These are phyloP conservation scores for Stevia rebaudiana DNA, from an alignment of 140 eudicot species.

Conservation along the genomic window DNA sequence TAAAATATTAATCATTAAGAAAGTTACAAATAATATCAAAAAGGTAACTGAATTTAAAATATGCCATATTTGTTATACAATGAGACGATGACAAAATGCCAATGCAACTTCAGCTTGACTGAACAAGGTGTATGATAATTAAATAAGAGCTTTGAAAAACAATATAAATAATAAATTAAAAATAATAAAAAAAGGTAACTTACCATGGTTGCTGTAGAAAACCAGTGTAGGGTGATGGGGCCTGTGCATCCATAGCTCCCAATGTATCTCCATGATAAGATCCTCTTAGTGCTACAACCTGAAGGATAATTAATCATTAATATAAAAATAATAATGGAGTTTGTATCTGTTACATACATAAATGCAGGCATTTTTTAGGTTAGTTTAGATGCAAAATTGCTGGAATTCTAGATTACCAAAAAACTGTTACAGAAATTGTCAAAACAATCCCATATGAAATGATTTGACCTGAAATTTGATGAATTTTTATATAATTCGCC, in stretches of 20 bases:
- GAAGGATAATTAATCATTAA: not conserved
- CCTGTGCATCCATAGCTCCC: slow-evolving; percentile 99
- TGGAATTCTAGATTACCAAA: not conserved
- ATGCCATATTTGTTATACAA: not conserved
- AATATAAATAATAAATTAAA: not conserved
- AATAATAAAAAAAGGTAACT: not conserved
- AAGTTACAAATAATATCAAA: not conserved
- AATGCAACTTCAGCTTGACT: not conserved
- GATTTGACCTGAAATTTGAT: not conserved
- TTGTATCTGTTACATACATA: not conserved
- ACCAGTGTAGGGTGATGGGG: slow-evolving; percentile 88
- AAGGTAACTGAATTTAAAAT: not conserved
- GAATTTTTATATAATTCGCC: not conserved
- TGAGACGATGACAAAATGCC: not conserved
- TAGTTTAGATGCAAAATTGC: not conserved
- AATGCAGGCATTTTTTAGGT: not conserved
- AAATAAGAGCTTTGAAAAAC: not conserved
- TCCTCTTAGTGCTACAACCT: slow-evolving; percentile 94
- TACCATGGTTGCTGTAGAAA: slow-evolving; percentile 97
- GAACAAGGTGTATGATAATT: not conserved
- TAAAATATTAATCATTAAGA: no score
- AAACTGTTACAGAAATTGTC: not conserved
- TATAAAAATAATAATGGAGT: slow-evolving; percentile 1
- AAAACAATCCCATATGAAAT: not conserved
- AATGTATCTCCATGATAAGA: slow-evolving; percentile 97